Conservation (phyloP, 2,329 filamentous ascomycete species). For the Graphilbum fragrans region DNA sequence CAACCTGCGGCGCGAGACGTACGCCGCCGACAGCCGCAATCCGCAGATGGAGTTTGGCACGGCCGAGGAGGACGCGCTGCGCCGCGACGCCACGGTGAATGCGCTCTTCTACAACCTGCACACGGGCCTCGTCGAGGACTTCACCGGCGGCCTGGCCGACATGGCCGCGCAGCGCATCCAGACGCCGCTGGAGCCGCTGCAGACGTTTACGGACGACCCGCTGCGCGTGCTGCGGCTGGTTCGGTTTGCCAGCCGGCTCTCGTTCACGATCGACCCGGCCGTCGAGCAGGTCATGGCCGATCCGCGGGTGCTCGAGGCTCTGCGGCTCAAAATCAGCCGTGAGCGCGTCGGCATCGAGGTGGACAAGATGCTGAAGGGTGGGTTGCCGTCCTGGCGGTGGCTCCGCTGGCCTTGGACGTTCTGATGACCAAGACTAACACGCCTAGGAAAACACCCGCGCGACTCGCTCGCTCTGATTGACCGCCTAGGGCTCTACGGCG, state of each 20-base stretch:
- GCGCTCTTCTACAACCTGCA: slow-evolving; percentile 92
- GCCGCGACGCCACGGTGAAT: slow-evolving; percentile 88
- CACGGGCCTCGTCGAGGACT: slow-evolving; percentile 69
- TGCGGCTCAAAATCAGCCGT: slow-evolving; percentile 82
- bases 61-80: slow-evolving; percentile 75
- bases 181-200: slow-evolving; percentile 75
- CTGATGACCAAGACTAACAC: background rate
- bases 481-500: slow-evolving; percentile 53
- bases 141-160: slow-evolving; percentile 68
- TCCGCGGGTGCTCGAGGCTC: slow-evolving; percentile 60
- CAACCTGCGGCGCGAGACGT: slow-evolving; percentile 85
- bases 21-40: slow-evolving; percentile 78
- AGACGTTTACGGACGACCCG: slow-evolving; percentile 92
- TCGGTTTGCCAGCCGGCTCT: slow-evolving; percentile 76
- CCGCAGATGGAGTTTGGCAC: slow-evolving; percentile 91
- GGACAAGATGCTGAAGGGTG: slow-evolving; percentile 80
- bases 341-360: slow-evolving; percentile 81
- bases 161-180: slow-evolving; percentile 62
- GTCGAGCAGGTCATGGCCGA: slow-evolving; percentile 67
- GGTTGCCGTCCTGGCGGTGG: background rate
- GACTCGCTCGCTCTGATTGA: slow-evolving; percentile 54
- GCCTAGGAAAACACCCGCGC: slow-evolving; percentile 43
- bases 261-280: slow-evolving; percentile 62
- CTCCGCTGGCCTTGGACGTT: background rate
- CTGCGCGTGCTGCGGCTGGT: slow-evolving; percentile 77